Conservation (phyloP, 1,284 basidiomycete genomes). For the Fistulinella cinereoalba region DNA sequence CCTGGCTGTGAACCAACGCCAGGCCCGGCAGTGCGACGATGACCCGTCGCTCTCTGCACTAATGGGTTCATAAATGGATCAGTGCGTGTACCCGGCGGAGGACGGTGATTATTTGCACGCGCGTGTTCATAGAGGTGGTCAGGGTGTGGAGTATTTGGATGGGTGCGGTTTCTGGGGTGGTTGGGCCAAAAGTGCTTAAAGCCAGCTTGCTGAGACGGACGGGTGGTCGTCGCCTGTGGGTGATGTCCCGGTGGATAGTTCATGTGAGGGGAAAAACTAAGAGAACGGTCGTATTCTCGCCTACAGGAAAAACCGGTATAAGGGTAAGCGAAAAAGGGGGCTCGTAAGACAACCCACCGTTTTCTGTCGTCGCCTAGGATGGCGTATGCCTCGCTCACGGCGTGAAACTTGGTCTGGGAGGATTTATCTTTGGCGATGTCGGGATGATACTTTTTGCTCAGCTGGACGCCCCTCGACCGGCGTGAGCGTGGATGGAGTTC, state of each 20-base stretch:
- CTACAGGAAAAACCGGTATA: slow-evolving; percentile 5
- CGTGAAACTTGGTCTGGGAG: slow-evolving; percentile 44
- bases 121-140: slow-evolving; percentile 12
- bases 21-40: slow-evolving; percentile 1
- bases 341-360: slow-evolving; percentile 32
- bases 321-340: background rate
- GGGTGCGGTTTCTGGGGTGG: slow-evolving; percentile 23
- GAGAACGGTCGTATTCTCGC: slow-evolving; percentile 32
- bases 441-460: slow-evolving; percentile 51
- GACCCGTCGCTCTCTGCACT: slow-evolving; percentile 29
- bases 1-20: background rate
- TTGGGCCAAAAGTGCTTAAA: slow-evolving; percentile 28
- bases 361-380: slow-evolving; percentile 46
- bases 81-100: slow-evolving; percentile 3
- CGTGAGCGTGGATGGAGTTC: background rate
- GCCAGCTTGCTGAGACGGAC: slow-evolving; percentile 26
- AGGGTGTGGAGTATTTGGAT: slow-evolving; percentile 5
- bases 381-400: slow-evolving; percentile 48
- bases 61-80: slow-evolving; percentile 27
- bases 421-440: slow-evolving; percentile 42
- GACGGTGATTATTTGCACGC: slow-evolving; percentile 5
- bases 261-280: slow-evolving; percentile 8
- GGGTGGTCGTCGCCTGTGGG: slow-evolving; percentile 31
- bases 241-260: slow-evolving; percentile 16
- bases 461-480: slow-evolving; percentile 26